Conservation (phyloP, 1,139 yeast genomes). For the Kodamaea suecica region DNA sequence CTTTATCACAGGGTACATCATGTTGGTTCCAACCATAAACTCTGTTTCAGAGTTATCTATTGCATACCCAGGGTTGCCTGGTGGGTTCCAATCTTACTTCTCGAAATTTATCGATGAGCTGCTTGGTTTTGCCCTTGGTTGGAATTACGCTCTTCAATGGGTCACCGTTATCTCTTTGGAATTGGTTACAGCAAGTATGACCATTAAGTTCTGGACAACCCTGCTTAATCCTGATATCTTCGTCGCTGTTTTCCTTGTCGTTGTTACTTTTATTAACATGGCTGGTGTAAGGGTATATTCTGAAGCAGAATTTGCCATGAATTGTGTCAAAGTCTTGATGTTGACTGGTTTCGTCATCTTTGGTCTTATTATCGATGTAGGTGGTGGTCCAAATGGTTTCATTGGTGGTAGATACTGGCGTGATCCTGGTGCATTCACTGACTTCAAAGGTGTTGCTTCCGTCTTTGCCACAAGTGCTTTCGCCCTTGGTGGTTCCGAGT, state of each 20-base stretch:
- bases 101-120: conserved; percentile 34
- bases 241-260: conserved; percentile 28
- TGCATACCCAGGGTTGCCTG: conserved; percentile 30
- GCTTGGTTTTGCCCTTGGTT: conserved; percentile 36
- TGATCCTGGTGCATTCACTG: conserved; percentile 28
- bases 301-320: conserved; percentile 32
- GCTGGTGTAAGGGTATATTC: conserved; percentile 31
- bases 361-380: conserved; percentile 29
- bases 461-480: conserved; percentile 41
- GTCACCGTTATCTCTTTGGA: conserved; percentile 33
- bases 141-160: conserved; percentile 40
- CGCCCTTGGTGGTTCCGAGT: conserved; percentile 35
- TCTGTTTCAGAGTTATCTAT: conserved; percentile 36
- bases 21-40: conserved; percentile 37
- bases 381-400: conserved; percentile 23
- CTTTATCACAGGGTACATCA: conserved; percentile 30
- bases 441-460: conserved; percentile 40
- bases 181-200: conserved; percentile 36
- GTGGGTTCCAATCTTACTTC: conserved; percentile 36
- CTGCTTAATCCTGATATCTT: conserved; percentile 27
- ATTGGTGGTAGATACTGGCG: conserved; percentile 33
- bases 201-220: conserved; percentile 33
- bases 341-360: conserved; percentile 28
- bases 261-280: conserved; percentile 23
- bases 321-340: conserved; percentile 20